Evolutionary conservation across 306 rosid species (phyloP), one percentile per base, ranked within the genome.

Genomic region (Cucurbita moschata): DNA sequence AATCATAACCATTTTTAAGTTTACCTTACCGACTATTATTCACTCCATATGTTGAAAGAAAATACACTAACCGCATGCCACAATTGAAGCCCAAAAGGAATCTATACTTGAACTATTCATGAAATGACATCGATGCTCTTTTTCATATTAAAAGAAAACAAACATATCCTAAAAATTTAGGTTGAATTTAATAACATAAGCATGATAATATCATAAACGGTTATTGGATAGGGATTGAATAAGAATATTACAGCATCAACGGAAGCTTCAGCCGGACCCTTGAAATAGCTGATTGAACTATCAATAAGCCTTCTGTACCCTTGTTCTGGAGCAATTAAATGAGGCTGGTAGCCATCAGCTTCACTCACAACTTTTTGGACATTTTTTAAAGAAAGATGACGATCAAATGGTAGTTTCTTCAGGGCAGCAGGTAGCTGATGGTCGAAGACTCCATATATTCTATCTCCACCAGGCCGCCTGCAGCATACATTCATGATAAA

Each of bases 291-390:
- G 4, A 95, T 95, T 77, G 97, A 89, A 78, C 96, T 91, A 42
- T 95, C 99, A 81, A 95, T 91, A 75, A 95, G 97, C 78, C 97
- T 91, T 80, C 97, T 84, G 77, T 95, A 95, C 68, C 99, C 99
- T 86, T 95, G 99, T 72, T 95, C 99, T 47, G 99, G 99, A 78
- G 99, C 99, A 80, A 95, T 91, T 81, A 95, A 87, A 80, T 95
- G 99, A 68, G 99, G 99, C 57, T 95, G 99, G 81, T 95, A 95
- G 51, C 99, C 99, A 83, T 95, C 99, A 72, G 99, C 99, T 87
- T 95, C 97, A 37, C 90, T 78, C 63, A 95, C 99, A 77, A 95
- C 85, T 82, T 84, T 91, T 77, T 95, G 97, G 81, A 95, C 97
- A 89, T 91, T 91, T 82, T 86, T 91, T 44, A 86, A 10, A 58